Evolutionary conservation across 148 eudicot genomes (phyloP), one percentile per base, ranked within the genome.

Genomic region (Chenopodium quinoa): DNA sequence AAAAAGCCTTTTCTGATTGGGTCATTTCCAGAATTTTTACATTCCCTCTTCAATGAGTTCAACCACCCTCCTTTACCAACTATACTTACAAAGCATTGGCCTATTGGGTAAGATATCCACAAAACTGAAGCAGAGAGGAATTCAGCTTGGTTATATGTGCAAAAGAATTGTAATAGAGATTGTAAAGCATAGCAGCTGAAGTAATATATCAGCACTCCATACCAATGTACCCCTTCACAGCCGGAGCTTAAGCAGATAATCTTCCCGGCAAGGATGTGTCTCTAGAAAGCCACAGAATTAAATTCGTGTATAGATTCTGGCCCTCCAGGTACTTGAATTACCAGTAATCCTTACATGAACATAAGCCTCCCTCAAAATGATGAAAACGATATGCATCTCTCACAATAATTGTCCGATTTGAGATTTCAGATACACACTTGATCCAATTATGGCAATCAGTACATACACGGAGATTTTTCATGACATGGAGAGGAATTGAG

Each of bases 391-490:
- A 88, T 48, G 93, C 82, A 88, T 94, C 98, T 79, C 98, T 86
- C 48, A 94, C 95, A 81, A 92, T 73, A 82, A 94, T 91, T 75
- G 79, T 78, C 56, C 97, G 89, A 73, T 86, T 87, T 2, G 91
- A 87, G 64, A 92, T 81, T 86, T 85, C 88, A 10, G 93, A 88
- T 6, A 91, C 88, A 78, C 66, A 87, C 86, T 91, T 93, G 75
- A 95, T 93, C 98, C 97, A 92, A 81, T 89, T 87, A 86, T 95
- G 98, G 81, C 98, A 95, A 87, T 95, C 98, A 44, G 82, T 88
- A 87, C 98, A 95, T 19, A 93, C 90, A 4, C 98, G 95, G 47
- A 95, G 92, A 86, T 95, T 95, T 86, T 95, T 95, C 88, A 93
- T 91, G 58, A 95, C 94, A 27, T 79, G 88, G 60, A 92, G 32